A percentile compares a stretch with the other conserved stretches of the same genome.
These are phyloP conservation scores for Knoxdaviesia capensis DNA, from an alignment of 2,329 filamentous ascomycete species.

Conservation along the genomic window DNA sequence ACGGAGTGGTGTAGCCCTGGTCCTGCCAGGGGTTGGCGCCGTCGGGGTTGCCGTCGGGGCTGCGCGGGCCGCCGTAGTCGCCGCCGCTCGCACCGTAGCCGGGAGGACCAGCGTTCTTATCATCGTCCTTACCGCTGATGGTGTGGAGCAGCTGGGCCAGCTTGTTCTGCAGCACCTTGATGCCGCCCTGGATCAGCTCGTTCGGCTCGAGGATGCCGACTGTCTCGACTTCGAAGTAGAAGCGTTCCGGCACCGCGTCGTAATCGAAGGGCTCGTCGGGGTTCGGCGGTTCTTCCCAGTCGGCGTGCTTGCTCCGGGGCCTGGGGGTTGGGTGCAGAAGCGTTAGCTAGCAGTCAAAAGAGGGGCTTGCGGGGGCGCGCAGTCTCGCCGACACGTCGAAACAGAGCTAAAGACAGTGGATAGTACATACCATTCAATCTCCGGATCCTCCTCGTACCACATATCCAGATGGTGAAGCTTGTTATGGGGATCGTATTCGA, in stretches of 20 bases:
- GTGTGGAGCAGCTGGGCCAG: slow-evolving; percentile 59
- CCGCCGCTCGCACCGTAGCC: slow-evolving; percentile 29
- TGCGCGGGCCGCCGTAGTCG: slow-evolving; percentile 43
- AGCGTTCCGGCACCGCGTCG: slow-evolving; percentile 62
- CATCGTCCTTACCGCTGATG: slow-evolving; percentile 29
- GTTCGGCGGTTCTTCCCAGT: slow-evolving; percentile 58
- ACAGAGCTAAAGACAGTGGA: background rate
- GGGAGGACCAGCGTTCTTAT: slow-evolving; percentile 2
- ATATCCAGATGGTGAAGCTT: slow-evolving; percentile 81
- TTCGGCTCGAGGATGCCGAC: slow-evolving; percentile 79
- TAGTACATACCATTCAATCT: slow-evolving; percentile 58
- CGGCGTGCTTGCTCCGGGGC: slow-evolving; percentile 65
- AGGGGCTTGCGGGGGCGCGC: too few relatives aligned
- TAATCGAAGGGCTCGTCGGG: slow-evolving; percentile 83
- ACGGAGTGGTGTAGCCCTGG: slow-evolving; percentile 51
- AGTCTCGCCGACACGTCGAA: too few relatives aligned
- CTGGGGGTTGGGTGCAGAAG: slow-evolving; percentile 16
- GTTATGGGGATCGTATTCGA: slow-evolving; percentile 97
- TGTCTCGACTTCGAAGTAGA: slow-evolving; percentile 89
- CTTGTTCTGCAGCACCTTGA: slow-evolving; percentile 77
- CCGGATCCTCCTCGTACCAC: slow-evolving; percentile 75
- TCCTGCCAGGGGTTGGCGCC: slow-evolving; percentile 36
- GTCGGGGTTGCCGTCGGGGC: slow-evolving; percentile 42
- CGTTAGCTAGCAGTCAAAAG: too few relatives aligned
- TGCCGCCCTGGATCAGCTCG: slow-evolving; percentile 70